phyloP scores from a whole-genome alignment of 495 filamentous ascomycete species.

The Aspergillus cavernicola region DNA sequence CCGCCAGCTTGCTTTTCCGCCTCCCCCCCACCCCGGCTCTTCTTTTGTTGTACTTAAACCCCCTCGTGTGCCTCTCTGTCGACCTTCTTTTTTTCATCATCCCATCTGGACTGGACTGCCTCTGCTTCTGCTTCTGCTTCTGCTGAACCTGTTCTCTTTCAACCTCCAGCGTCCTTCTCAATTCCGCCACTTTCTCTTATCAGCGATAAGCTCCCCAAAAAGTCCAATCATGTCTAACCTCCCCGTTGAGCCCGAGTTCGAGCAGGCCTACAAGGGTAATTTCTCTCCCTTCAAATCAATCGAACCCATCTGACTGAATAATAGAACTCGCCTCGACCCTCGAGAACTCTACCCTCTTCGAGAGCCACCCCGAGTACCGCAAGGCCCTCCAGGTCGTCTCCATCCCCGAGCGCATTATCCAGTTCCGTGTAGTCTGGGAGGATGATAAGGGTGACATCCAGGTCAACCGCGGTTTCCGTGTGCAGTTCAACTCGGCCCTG shows the following conservation, averaged over 20 bases:
- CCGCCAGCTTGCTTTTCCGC: slow-evolving; percentile 12
- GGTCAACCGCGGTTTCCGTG: slow-evolving; percentile 94
- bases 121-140: too few species aligned
- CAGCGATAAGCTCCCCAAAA: too few species aligned
- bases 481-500: slow-evolving; percentile 98
- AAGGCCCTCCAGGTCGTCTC: slow-evolving; percentile 84
- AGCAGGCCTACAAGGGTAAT: slow-evolving; percentile 96
- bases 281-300: not conserved
- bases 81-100: slow-evolving; percentile 5
- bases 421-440: slow-evolving; percentile 97
- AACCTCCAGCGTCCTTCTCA: too few species aligned
- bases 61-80: slow-evolving; percentile 14
- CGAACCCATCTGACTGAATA: slow-evolving; percentile 1
- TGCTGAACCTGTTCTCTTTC: too few species aligned
- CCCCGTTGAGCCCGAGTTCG: slow-evolving; percentile 89
- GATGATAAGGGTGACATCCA: slow-evolving; percentile 81
- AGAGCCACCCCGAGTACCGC: slow-evolving; percentile 89
- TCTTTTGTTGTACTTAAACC: slow-evolving; percentile 15
- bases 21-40: slow-evolving; percentile 1
- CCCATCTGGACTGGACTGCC: too few species aligned
- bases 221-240: slow-evolving; percentile 84
- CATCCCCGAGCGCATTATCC: slow-evolving; percentile 92
- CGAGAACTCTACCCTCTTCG: slow-evolving; percentile 88
- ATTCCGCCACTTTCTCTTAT: too few species aligned
- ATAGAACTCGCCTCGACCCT: slow-evolving; percentile 90